Percentiles rank a stretch among this genome's conserved stretches.
Evolutionary conservation across 1,139 yeast species (phyloP).

Genomic region (Taiozyma sp.): DNA sequence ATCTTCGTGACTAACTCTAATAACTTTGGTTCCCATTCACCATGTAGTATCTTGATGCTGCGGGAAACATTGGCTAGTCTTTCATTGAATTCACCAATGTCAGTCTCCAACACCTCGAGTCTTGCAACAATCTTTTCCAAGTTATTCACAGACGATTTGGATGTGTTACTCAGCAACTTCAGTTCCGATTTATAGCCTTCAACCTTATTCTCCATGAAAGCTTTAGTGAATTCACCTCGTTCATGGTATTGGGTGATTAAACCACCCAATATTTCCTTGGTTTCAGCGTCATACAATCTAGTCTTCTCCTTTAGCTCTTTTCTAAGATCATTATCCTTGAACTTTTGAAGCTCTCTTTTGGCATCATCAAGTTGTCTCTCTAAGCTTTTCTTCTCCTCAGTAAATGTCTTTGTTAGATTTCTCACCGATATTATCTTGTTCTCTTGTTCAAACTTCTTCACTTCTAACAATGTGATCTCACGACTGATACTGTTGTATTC

Average conservation of each 20-base stretch:
- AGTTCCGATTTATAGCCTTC: constrained; percentile 33
- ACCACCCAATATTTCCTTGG: constrained; percentile 35
- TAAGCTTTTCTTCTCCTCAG: constrained; percentile 28
- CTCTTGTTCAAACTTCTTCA: constrained; percentile 25
- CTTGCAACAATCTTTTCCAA: constrained; percentile 30
- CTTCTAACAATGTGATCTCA: constrained; percentile 22
- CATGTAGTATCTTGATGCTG: constrained; percentile 36
- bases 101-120: constrained; percentile 19
- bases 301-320: constrained; percentile 37
- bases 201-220: constrained; percentile 28
- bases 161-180: constrained; percentile 29
- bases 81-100: constrained; percentile 26
- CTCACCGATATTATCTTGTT: constrained; percentile 33
- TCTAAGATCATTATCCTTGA: constrained; percentile 41
- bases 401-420: constrained; percentile 32
- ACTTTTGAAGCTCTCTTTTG: constrained; percentile 35
- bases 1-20: constrained; percentile 44
- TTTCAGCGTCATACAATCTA: constrained; percentile 36
- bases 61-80: constrained; percentile 27
- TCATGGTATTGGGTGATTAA: constrained; percentile 41
- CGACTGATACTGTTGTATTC: constrained; percentile 15
- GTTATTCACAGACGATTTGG: constrained; percentile 35
- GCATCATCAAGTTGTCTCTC: constrained; percentile 35
- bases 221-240: constrained; percentile 38
- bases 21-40: constrained; percentile 56